These are phyloP conservation scores for Sordaria brevicollis DNA, from an alignment of 495 filamentous ascomycete genomes.

Conservation along the genomic window DNA sequence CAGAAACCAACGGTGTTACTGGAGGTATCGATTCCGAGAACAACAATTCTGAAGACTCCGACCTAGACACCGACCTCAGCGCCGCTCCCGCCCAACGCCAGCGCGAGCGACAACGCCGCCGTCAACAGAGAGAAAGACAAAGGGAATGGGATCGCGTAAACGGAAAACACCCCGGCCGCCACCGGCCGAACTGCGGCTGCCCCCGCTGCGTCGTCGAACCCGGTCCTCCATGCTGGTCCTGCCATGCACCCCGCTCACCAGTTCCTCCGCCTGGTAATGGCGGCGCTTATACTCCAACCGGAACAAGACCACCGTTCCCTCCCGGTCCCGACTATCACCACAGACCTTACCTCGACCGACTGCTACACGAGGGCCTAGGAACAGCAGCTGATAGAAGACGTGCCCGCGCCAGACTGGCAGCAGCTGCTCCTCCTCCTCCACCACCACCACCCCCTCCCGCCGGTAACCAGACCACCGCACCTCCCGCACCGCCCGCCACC, in stretches of 20 bases:
- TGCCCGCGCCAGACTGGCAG: neutral
- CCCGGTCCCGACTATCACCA: slow-evolving; percentile 6
- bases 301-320: slow-evolving; percentile 2
- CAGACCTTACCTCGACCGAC: neutral
- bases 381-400: neutral
- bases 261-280: slow-evolving; percentile 19
- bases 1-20: slow-evolving; percentile 7
- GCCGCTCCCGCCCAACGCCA: slow-evolving; percentile 19
- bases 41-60: slow-evolving; percentile 18
- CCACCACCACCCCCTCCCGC: neutral
- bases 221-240: slow-evolving; percentile 35
- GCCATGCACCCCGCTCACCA: slow-evolving; percentile 28
- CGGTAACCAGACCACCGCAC: neutral
- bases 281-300: slow-evolving; percentile 1
- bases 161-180: slow-evolving; percentile 30
- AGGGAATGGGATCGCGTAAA: slow-evolving; percentile 27
- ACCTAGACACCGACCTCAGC: slow-evolving; percentile 23
- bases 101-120: slow-evolving; percentile 22
- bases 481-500: neutral
- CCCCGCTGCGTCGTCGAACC: slow-evolving; percentile 23
- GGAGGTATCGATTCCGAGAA: slow-evolving; percentile 20
- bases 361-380: neutral
- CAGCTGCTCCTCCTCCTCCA: neutral
- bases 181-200: slow-evolving; percentile 33
- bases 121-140: slow-evolving; percentile 23